Conservation (phyloP, 805 yeast genomes). For the Sugiyamaella mastotermitis region DNA sequence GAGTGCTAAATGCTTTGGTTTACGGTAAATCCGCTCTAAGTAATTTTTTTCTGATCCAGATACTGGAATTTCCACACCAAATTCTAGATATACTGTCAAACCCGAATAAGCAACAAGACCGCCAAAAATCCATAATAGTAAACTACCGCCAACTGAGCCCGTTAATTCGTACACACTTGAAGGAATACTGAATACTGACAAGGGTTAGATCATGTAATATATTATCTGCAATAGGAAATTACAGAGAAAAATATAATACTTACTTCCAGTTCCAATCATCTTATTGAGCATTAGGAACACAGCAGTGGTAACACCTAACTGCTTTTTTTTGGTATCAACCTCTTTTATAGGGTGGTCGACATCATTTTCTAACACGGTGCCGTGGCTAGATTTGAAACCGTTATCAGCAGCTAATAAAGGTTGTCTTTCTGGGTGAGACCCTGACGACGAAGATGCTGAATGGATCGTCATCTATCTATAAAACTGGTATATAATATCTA, state of each 20-base stretch:
- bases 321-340: slow-evolving; percentile 1
- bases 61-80: slow-evolving; percentile 58
- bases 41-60: slow-evolving; percentile 69
- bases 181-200: slow-evolving; percentile 63
- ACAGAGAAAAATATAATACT: too few relatives aligned
- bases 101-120: slow-evolving; percentile 52
- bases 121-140: slow-evolving; percentile 58
- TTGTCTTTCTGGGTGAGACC: too few relatives aligned
- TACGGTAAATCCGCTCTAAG: slow-evolving; percentile 49
- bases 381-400: too few relatives aligned
- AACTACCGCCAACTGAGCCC: slow-evolving; percentile 54
- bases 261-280: slow-evolving; percentile 73
- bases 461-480: too few relatives aligned
- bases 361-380: too few relatives aligned
- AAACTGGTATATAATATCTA: too few relatives aligned
- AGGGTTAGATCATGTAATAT: too few relatives aligned
- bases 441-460: too few relatives aligned
- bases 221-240: too few relatives aligned
- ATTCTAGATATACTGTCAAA: slow-evolving; percentile 54
- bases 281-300: slow-evolving; percentile 50
- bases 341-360: too few relatives aligned
- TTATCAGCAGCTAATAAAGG: too few relatives aligned
- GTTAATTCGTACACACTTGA: slow-evolving; percentile 51
- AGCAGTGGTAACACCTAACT: slow-evolving; percentile 30
- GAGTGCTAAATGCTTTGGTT: slow-evolving; percentile 49